Evolutionary conservation across 805 yeast genomes (phyloP).

Genomic region (Ogataea nakhonphanomensis): DNA sequence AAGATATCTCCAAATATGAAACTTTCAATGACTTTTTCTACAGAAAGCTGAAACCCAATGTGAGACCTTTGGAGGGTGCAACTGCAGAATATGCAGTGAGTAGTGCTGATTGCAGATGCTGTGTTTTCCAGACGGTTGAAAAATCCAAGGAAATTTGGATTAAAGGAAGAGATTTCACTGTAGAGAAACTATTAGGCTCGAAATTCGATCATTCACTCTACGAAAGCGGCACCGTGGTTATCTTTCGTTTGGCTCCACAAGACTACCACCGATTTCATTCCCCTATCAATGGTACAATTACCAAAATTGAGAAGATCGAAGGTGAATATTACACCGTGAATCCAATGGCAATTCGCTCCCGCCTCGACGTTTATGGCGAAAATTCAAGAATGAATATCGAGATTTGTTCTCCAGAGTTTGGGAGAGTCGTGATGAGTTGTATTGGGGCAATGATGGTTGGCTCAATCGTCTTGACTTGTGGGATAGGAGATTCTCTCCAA

Average conservation of each 20-base stretch:
- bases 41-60: slow-evolving; percentile 66
- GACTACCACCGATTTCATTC: slow-evolving; percentile 93
- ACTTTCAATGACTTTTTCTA: slow-evolving; percentile 91
- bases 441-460: slow-evolving; percentile 99
- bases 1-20: slow-evolving; percentile 46
- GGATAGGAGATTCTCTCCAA: slow-evolving; percentile 52
- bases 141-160: slow-evolving; percentile 81
- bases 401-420: slow-evolving; percentile 72
- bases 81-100: slow-evolving; percentile 55
- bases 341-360: slow-evolving; percentile 93
- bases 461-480: slow-evolving; percentile 68
- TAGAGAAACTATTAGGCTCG: slow-evolving; percentile 46
- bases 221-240: slow-evolving; percentile 58
- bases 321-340: slow-evolving; percentile 96
- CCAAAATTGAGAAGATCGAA: slow-evolving; percentile 62
- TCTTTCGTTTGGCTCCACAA: slow-evolving; percentile 92
- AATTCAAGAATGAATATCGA: slow-evolving; percentile 79
- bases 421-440: slow-evolving; percentile 70
- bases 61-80: slow-evolving; percentile 66
- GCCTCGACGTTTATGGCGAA: slow-evolving; percentile 89
- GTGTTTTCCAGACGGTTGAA: slow-evolving; percentile 57
- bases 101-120: slow-evolving; percentile 86
- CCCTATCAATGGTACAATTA: slow-evolving; percentile 75
- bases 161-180: slow-evolving; percentile 74
- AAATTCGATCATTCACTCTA: slow-evolving; percentile 40